Evolutionary conservation across 306 rosid genomes (phyloP).

Genomic region (Cajanus cajan): DNA sequence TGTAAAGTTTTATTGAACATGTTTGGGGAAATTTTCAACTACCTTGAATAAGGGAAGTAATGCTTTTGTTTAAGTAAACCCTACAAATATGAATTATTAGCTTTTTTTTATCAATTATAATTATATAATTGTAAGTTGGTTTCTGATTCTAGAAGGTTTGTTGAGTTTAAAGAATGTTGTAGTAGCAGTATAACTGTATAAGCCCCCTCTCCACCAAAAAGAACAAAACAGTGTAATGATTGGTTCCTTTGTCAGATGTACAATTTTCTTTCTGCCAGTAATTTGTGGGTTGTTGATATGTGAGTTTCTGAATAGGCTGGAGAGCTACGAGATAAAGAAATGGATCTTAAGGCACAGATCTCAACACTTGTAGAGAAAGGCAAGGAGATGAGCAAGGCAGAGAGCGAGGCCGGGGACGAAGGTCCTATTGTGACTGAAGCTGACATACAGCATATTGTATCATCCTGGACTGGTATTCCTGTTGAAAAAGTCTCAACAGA

Average conservation of each 20-base stretch:
- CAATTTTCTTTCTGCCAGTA: conserved; percentile 5
- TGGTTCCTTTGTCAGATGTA: background rate
- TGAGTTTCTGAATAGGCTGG: conserved; percentile 69
- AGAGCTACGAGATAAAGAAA: conserved; percentile 90
- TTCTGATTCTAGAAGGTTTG: conserved; percentile 10
- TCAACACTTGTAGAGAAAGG: conserved; percentile 87
- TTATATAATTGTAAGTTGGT: conserved; percentile 9
- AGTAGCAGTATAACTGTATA: background rate
- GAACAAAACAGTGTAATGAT: background rate
- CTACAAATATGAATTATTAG: background rate
- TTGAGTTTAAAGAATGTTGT: background rate
- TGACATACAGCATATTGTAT: conserved; percentile 91
- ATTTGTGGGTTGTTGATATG: conserved; percentile 10
- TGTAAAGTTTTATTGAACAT: conserved; percentile 3
- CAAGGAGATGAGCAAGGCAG: conserved; percentile 98
- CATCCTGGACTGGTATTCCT: conserved; percentile 97
- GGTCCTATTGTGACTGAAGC: conserved; percentile 91
- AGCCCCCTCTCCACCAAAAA: background rate
- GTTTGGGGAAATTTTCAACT: conserved; percentile 9
- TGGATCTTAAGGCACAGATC: conserved; percentile 93
- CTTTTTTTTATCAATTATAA: background rate
- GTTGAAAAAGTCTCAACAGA: conserved; percentile 95
- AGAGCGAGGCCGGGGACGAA: conserved; percentile 86
- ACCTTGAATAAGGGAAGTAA: background rate
- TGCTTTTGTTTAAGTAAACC: background rate